Conservation (phyloP, 2,329 filamentous ascomycete genomes). For the Sclerotinia minor region DNA sequence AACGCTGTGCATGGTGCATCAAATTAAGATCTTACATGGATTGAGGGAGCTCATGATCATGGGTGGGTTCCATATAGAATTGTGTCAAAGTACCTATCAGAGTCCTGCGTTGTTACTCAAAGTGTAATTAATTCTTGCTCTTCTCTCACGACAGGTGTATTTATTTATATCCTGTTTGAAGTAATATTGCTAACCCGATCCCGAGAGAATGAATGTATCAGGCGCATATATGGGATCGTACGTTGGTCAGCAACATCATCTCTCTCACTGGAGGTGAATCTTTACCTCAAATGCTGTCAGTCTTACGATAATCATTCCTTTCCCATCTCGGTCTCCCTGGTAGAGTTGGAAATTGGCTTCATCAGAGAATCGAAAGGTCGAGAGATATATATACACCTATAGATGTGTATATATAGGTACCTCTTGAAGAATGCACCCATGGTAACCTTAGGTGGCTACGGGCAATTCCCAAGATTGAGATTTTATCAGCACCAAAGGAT, state of each 20-base stretch:
- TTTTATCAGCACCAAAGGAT: not conserved
- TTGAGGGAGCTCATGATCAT: slow-evolving; percentile 3
- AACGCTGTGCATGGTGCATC: slow-evolving; percentile 26
- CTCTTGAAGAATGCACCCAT: not conserved
- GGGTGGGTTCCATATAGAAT: slow-evolving; percentile 6
- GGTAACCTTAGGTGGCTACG: not conserved
- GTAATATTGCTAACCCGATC: not conserved
- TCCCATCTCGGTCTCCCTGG: not conserved
- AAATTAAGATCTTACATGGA: slow-evolving; percentile 24
- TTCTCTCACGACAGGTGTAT: not conserved
- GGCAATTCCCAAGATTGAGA: not conserved
- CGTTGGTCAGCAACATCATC: not conserved
- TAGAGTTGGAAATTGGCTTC: not conserved
- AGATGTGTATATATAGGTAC: not conserved
- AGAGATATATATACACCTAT: not conserved
- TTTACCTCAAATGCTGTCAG: not conserved
- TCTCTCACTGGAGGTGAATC: not conserved
- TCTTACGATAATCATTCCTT: not conserved
- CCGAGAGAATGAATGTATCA: not conserved
- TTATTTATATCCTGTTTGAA: not conserved
- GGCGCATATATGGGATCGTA: not conserved
- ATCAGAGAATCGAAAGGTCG: not conserved
- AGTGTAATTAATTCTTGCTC: not conserved
- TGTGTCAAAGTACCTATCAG: slow-evolving; percentile 13
- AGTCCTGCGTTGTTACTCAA: not conserved